Base-by-base conservation (phyloP, 257 asterid genomes). In the Scutellaria barbata region DNA sequence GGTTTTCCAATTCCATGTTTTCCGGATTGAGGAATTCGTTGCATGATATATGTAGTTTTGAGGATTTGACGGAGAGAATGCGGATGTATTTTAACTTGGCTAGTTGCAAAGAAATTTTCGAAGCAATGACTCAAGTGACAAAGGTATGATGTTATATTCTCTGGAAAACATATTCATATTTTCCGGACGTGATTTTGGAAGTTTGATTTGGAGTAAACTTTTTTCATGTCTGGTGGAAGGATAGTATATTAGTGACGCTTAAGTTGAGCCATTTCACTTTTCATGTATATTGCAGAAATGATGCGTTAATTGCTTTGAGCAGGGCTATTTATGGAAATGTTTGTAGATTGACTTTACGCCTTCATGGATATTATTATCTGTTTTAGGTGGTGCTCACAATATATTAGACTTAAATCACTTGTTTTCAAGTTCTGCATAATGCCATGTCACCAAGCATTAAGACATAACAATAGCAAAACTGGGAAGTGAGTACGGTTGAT, bases 61-160 rank as follows among this genome's bases (percentile, higher is more conserved):
- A 88, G 53, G 99, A 95, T 77, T 83, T 95, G 80, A 86, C 86
- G 84, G 93, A 85, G 83, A 88, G 99, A 72, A 84, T 95, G 97
- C 81, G 90, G 81, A 85, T 77, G 85, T 81, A 89, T 71, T 72
- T 92, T 87, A 89, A 88, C 77, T 82, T 86, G 82, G 85, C 72
- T 20, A 78, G 89, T 67, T 89, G 96, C 80, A 81, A 77, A 62
- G 97, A 89, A 47, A 78, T 89, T 55, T 92, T 84, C 35, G 89
- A 79, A 73, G 76, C 87, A 39, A 87, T 95, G 99, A 74, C 90
- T 79, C 93, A 78, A 78, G 87, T 92, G 37, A 72, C 98, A 67
- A 95, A 95, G 99, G 99, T 88, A 63, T 37, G 84, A n/a, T 41
- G 61, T 59, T 57, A 7, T 20, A 14, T 16, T 40, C 42, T 40